Conservation (phyloP, 1,284 basidiomycete species). For the Sporisorium reilianum region DNA sequence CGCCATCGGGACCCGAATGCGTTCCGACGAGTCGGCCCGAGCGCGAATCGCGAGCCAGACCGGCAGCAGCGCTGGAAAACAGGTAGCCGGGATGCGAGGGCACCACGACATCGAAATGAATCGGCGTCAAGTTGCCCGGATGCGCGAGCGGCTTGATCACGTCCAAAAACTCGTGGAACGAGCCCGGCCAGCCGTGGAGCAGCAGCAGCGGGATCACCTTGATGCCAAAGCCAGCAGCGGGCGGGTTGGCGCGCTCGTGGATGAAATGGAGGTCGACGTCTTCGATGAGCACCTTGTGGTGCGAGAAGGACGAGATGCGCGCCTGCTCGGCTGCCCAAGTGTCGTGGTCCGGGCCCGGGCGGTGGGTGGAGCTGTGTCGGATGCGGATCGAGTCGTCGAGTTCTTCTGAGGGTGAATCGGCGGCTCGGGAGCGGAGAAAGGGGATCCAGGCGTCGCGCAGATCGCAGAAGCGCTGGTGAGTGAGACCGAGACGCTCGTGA, state of each 20-base stretch:
- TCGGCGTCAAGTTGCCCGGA: slow-evolving; percentile 46
- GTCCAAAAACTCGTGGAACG: slow-evolving; percentile 64
- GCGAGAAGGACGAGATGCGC: slow-evolving; percentile 48
- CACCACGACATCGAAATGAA: slow-evolving; percentile 65
- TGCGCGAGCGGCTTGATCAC: slow-evolving; percentile 62
- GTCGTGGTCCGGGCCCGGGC: slow-evolving; percentile 53
- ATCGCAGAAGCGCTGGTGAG: slow-evolving; percentile 41
- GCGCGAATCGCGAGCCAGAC: slow-evolving; percentile 24
- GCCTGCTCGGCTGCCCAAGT: slow-evolving; percentile 52
- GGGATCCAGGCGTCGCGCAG: slow-evolving; percentile 46
- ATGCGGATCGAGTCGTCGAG: slow-evolving; percentile 17
- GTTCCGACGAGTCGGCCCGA: slow-evolving; percentile 29
- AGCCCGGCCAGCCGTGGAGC: slow-evolving; percentile 67
- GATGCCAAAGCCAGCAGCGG: slow-evolving; percentile 16
- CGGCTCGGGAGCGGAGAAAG: slow-evolving; percentile 32
- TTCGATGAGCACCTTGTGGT: slow-evolving; percentile 57
- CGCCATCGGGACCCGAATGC: slow-evolving; percentile 50
- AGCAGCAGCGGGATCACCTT: slow-evolving; percentile 68
- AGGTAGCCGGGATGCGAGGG: slow-evolving; percentile 67
- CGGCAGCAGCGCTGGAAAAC: slow-evolving; percentile 40
- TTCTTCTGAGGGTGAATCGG: slow-evolving; percentile 14
- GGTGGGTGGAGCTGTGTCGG: slow-evolving; percentile 3
- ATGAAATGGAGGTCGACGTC: slow-evolving; percentile 65
- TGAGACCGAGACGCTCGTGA: slow-evolving; percentile 46
- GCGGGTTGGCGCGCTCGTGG: slow-evolving; percentile 53